phyloP scores from a whole-genome alignment of 2,329 filamentous ascomycete species.

The Coniochaeta hoffmannii region DNA sequence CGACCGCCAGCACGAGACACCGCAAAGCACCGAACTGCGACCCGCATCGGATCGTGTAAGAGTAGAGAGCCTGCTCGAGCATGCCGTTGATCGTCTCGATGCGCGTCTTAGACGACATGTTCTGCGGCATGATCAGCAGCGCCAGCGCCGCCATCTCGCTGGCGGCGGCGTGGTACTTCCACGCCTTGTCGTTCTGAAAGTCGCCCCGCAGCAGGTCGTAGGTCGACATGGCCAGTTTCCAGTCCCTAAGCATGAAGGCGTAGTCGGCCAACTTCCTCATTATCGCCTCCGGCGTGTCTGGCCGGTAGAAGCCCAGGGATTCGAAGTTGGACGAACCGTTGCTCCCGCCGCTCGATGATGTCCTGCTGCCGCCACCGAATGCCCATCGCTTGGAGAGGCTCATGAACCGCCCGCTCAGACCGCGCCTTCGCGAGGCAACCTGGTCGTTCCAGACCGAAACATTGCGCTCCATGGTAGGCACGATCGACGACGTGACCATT shows the following conservation, averaged over 20 bases:
- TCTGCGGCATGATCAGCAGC: conserved; percentile 68
- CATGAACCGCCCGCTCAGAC: conserved; percentile 88
- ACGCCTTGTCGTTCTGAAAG: conserved; percentile 92
- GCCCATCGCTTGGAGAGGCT: conserved; percentile 87
- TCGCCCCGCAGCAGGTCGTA: conserved; percentile 87
- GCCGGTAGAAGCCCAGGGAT: conserved; percentile 69
- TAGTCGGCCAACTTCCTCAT: conserved; percentile 94
- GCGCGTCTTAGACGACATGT: conserved; percentile 65
- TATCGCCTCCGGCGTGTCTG: conserved; percentile 78
- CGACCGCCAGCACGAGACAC: conserved; percentile 65
- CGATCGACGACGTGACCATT: conserved; percentile 88
- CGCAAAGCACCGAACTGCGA: conserved; percentile 75
- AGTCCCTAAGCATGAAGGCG: conserved; percentile 94
- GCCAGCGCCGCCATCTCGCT: conserved; percentile 93
- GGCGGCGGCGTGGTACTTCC: conserved; percentile 87
- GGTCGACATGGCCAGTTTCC: conserved; percentile 83
- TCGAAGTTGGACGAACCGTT: conserved; percentile 67
- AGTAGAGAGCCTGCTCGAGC: conserved; percentile 86
- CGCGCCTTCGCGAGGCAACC: conserved; percentile 81
- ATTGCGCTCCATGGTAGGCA: conserved; percentile 93
- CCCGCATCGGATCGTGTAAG: conserved; percentile 79
- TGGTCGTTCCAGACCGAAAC: conserved; percentile 95
- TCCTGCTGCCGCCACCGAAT: conserved; percentile 63
- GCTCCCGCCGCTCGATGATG: conserved; percentile 44
- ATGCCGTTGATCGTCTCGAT: conserved; percentile 77